Evolutionary conservation across 2,329 filamentous ascomycete species (phyloP), one percentile per base, ranked within the genome.

Genomic region (Exserohilum rostratum): DNA sequence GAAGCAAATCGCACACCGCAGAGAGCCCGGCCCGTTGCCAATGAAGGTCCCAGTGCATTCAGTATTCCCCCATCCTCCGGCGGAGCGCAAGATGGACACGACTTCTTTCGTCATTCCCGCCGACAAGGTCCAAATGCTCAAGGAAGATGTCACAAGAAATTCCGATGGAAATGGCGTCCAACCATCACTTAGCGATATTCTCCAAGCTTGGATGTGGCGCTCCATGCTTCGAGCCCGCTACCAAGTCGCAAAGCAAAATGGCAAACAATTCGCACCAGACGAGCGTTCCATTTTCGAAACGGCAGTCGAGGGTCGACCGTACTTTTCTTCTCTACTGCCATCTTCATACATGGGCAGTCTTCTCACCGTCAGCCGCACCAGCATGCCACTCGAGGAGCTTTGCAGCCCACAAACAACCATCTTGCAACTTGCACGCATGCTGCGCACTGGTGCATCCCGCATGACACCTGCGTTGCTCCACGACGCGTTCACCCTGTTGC

Each of bases 141-240:
- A 75, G 48, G 53, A 69, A 10, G 63, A 76, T 2, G 67, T 74
- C 0, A 11, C 66, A 0, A 53, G 56, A 0, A 67, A 72, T 33
- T 58, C 46, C 4, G 55, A 48, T 10, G 59, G 66, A 2, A 68
- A 71, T 18, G 63, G 64, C 0, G 49, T 59, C 6, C 55, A 56
- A 13, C 60, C 67, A 0, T 77, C 76, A 0, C 59, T 75, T 20
- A 77, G 69, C 51, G 77, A 78, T 38, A 74, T 77, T 7, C 58
- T 78, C 2, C 73, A 78, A 54, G 77, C 77, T 0, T 74, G 78
- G 44, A 70, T 77, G 53, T 78, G 77, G 77, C 70, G 74, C 0
- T 65, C 69, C 0, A 66, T 74, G 0, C 68, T 77, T 37, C 63
- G 68, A 17, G 71, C 75, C 1, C 66, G 76, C 11, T 72, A 73